phyloP scores from a whole-genome alignment of 768 basidiomycete genomes.

The Boletus insuetus region DNA sequence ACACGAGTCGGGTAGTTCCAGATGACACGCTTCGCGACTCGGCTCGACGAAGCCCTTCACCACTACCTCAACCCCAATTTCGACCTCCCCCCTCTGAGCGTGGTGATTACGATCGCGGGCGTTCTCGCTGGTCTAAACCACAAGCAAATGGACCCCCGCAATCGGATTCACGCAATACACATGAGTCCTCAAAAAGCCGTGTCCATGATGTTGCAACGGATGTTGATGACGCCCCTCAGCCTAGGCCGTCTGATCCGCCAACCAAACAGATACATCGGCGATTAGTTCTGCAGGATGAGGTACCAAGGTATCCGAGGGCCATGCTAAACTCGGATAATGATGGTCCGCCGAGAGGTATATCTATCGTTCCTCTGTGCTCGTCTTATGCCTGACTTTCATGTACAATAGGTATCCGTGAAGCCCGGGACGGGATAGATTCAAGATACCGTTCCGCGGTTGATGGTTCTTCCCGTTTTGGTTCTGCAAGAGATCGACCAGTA shows the following conservation, averaged over 20 bases:
- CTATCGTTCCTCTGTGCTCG: neutral
- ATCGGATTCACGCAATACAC: slow-evolving; percentile 11
- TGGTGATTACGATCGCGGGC: slow-evolving; percentile 16
- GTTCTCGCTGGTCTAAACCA: slow-evolving; percentile 14
- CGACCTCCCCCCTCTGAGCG: slow-evolving; percentile 5
- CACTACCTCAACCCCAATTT: slow-evolving; percentile 5
- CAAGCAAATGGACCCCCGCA: slow-evolving; percentile 10
- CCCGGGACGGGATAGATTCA: slow-evolving; percentile 16
- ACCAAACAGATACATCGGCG: slow-evolving; percentile 15
- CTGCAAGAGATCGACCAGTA: slow-evolving; percentile 16
- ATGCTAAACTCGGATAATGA: slow-evolving; percentile 31
- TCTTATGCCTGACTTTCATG: neutral
- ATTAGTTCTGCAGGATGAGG: slow-evolving; percentile 25
- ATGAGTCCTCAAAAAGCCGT: slow-evolving; percentile 24
- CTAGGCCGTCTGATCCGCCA: slow-evolving; percentile 20
- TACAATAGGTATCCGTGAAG: slow-evolving; percentile 17
- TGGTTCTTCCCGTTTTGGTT: slow-evolving; percentile 10
- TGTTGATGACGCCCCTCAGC: slow-evolving; percentile 25
- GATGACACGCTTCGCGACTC: slow-evolving; percentile 8
- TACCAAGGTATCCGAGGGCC: slow-evolving; percentile 36
- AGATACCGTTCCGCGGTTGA: slow-evolving; percentile 20
- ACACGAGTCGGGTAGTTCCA: neutral
- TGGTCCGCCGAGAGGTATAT: slow-evolving; percentile 13
- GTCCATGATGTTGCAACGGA: slow-evolving; percentile 23
- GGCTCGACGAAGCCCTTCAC: slow-evolving; percentile 15